Evolutionary conservation across 306 rosid genomes (phyloP).

Genomic region (Aeschynomene evenia): DNA sequence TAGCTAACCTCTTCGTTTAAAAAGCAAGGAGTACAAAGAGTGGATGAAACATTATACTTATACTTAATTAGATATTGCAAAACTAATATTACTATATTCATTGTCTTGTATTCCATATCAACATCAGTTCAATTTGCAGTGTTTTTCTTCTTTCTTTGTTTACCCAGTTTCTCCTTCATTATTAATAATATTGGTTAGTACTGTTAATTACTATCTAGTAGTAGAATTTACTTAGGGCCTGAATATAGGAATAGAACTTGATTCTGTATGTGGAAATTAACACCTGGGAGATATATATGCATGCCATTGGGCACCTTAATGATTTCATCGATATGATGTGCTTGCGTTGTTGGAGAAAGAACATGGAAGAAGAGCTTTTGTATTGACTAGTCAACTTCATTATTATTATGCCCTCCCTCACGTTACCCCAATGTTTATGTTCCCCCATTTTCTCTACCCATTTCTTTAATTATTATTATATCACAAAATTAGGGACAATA

Average conservation of each 20-base stretch:
- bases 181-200: background rate
- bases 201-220: no score
- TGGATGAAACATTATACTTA: no score
- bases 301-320: background rate
- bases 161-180: background rate
- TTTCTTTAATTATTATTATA: background rate
- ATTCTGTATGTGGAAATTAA: background rate
- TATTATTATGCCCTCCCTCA: constrained; percentile 20
- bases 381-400: constrained; percentile 53
- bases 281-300: background rate
- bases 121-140: no score
- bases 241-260: background rate
- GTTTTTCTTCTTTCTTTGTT: no score
- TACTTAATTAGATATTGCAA: no score
- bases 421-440: constrained; percentile 36
- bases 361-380: constrained; percentile 1
- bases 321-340: no score
- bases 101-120: no score
- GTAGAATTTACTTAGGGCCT: no score
- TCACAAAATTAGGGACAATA: no score
- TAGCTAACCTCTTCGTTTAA: no score
- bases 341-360: constrained; percentile 21
- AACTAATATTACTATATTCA: no score
- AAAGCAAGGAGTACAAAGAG: no score
- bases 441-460: constrained; percentile 29